Evolutionary conservation across 2,329 filamentous ascomycete species (phyloP), one percentile per base, ranked within the genome.

Genomic region (Fusarium proliferatum): DNA sequence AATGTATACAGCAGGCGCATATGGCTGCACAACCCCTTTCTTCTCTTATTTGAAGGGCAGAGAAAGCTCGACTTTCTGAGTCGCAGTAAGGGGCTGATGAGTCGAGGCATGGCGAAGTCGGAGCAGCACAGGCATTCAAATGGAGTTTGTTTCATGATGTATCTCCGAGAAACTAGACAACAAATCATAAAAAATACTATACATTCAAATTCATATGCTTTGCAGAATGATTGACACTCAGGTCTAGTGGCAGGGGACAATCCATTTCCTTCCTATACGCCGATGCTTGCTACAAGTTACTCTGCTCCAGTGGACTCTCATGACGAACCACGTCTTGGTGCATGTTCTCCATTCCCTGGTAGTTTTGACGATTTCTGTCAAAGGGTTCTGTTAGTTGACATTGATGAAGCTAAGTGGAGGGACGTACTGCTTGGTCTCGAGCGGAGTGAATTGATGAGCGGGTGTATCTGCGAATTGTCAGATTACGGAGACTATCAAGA

Each of bases 381-480:
- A 28, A 16, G 36, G 12, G 9, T 34, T 15, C n/a, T 56, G 28
- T 76, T 21, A 75, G 60, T 28, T n/a, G n/a, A 17, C 15, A 34
- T 9, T 49, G 9, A 41, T 34, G 13, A 19, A 52, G 36, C 48
- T 26, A 41, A 33, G 48, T 28, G 17, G 34, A 39, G n/a, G 30
- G 2, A 43, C 76, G 15, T 62, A 78, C 76, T 63, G 76, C 76
- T 68, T 77, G 71, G 71, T 84, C 79, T 60, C 81, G 78, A 21
- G 84, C 83, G 12, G 80, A 78, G 62, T 79, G 80, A 46, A 85
- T 85, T 5, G 83, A 84, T 13, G 83, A 84, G 28, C 82, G 80
- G n/a, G 82, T 84, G 51, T 84, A 84, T 26, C 83, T 85, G 13
- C 21, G 21, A 4, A 33, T 34, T 19, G 17, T 74, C 33, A 73